Base-by-base conservation (phyloP, 164 flowering plant genomes). In the Paratinospora sagittata region DNA sequence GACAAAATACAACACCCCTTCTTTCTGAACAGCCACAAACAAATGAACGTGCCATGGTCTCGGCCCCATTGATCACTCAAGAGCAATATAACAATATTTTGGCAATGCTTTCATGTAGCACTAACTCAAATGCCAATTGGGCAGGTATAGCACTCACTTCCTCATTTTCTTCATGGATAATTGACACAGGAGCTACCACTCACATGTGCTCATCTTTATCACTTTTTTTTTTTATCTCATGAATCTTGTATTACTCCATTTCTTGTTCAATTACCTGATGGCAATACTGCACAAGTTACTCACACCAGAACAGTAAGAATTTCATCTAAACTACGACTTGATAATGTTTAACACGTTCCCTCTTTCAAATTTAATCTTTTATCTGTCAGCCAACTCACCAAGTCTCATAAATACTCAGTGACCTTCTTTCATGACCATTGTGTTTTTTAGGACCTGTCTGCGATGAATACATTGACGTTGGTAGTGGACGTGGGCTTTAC, bases 121-220 rank as follows among this genome's bases (percentile, higher is more conserved):
- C 49, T 43, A 43, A 43, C 14, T 43, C 13, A 43, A 43, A 43
- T 16, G 13, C 9, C 49, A 43, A 43, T 43, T n/a, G n/a, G n/a
- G n/a, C n/a, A n/a, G n/a, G n/a, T n/a, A n/a, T n/a, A n/a, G n/a
- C n/a, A n/a, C n/a, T n/a, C n/a, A n/a, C n/a, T n/a, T n/a, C n/a
- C n/a, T n/a, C n/a, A n/a, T n/a, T n/a, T n/a, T n/a, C n/a, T n/a
- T n/a, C n/a, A n/a, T 67, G 70, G 60, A 43, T 67, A 5, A 47
- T 67, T 43, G 70, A 67, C 14, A 66, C 60, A 23, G n/a, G 57
- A 10, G 62, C 63, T 27, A 10, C 37, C 24, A 69, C 52, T 16
- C 62, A 69, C 13, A 55, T 52, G 27, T 69, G 21, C 55, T 69
- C 17, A 19, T 27, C 41, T 17, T 49, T 55, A 5, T 30, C 67